These are phyloP conservation scores for Rehmannia glutinosa DNA, from an alignment of 257 asterid genomes.

Conservation along the genomic window DNA sequence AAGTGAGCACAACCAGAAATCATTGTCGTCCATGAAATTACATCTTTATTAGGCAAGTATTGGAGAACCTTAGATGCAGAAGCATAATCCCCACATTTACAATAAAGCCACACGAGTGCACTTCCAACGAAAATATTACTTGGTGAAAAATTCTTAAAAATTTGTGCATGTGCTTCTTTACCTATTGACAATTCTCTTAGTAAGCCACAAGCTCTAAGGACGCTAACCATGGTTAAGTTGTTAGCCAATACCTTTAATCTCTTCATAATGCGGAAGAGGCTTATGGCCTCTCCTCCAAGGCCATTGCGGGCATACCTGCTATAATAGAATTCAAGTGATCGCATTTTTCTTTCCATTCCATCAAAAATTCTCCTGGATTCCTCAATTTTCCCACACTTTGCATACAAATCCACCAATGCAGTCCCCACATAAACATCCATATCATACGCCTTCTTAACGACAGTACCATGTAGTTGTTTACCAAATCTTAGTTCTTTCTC, in stretches of 20 bases:
- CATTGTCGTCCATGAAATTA: slow-evolving; percentile 94
- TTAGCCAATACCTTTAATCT: slow-evolving; percentile 45
- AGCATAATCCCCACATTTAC: slow-evolving; percentile 65
- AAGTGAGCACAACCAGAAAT: slow-evolving; percentile 73
- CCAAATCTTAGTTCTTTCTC: slow-evolving; percentile 65
- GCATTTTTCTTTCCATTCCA: slow-evolving; percentile 61
- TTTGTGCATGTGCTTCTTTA: slow-evolving; percentile 79
- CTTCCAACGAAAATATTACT: slow-evolving; percentile 59
- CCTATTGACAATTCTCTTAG: slow-evolving; percentile 50
- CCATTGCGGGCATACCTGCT: slow-evolving; percentile 83
- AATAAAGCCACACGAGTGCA: slow-evolving; percentile 81
- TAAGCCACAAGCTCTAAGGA: slow-evolving; percentile 75
- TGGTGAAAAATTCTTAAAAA: slow-evolving; percentile 48
- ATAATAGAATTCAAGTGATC: slow-evolving; percentile 71
- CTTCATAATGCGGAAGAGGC: slow-evolving; percentile 57
- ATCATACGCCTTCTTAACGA: slow-evolving; percentile 52
- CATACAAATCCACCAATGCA: slow-evolving; percentile 75
- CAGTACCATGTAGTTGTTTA: slow-evolving; percentile 60
- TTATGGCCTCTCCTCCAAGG: slow-evolving; percentile 58
- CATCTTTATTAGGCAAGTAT: slow-evolving; percentile 65
- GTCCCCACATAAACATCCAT: slow-evolving; percentile 68
- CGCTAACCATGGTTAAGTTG: slow-evolving; percentile 73
- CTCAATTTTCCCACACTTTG: slow-evolving; percentile 62
- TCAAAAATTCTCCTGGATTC: slow-evolving; percentile 56
- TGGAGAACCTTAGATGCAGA: slow-evolving; percentile 70